Conservation (phyloP, 2,329 filamentous ascomycete species). For the Thermoascus crustaceus region DNA sequence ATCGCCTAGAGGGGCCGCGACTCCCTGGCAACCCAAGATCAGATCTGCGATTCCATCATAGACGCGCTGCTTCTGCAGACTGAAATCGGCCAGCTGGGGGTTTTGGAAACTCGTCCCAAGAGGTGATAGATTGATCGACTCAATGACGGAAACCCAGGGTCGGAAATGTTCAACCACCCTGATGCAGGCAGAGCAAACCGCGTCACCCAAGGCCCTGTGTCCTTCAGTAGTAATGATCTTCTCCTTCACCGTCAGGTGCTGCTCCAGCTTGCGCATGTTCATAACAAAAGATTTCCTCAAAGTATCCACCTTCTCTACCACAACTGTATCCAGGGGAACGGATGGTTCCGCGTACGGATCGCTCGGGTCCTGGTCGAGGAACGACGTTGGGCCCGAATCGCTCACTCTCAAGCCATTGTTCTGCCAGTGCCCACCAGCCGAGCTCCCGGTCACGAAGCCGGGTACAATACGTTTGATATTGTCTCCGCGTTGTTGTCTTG, state of each 20-base stretch:
- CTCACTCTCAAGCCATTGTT: conserved; percentile 54
- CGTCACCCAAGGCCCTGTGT: conserved; percentile 74
- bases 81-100: conserved; percentile 79
- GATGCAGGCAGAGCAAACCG: conserved; percentile 67
- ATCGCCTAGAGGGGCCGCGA: conserved; percentile 84
- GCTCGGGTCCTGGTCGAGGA: conserved; percentile 79
- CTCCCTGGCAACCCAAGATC: conserved; percentile 75
- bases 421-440: conserved; percentile 78
- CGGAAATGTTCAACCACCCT: conserved; percentile 83
- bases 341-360: conserved; percentile 65
- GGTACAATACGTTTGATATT: conserved; percentile 88
- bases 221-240: conserved; percentile 72
- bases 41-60: conserved; percentile 93
- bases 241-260: conserved; percentile 67
- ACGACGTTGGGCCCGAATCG: conserved; percentile 58
- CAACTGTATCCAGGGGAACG: conserved; percentile 62
- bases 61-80: conserved; percentile 80
- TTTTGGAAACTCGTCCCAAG: conserved; percentile 72
- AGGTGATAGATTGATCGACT: conserved; percentile 81
- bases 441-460: conserved; percentile 83
- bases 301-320: conserved; percentile 78
- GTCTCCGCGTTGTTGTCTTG: conserved; percentile 84
- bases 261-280: conserved; percentile 78
- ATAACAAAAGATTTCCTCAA: conserved; percentile 77
- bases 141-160: conserved; percentile 80